A percentile compares a stretch with the other conserved stretches of the same genome.
Evolutionary conservation across 768 basidiomycete species (phyloP).

Genomic region (Macrolepiota albuminosa): DNA sequence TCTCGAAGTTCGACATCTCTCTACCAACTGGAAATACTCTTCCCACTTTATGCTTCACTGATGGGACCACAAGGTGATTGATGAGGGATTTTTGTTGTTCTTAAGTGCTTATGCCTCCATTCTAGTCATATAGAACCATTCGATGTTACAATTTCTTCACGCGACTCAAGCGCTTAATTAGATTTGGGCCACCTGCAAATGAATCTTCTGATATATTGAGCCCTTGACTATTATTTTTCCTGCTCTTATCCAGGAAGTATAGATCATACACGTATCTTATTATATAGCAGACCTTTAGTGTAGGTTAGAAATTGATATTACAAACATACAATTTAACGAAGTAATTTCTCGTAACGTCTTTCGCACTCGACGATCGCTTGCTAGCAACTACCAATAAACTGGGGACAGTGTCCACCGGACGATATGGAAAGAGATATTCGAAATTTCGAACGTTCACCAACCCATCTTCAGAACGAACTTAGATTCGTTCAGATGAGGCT

Average conservation of each 20-base stretch:
- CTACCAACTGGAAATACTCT: slow-evolving; percentile 12
- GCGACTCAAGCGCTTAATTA: not conserved
- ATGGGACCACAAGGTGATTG: slow-evolving; percentile 27
- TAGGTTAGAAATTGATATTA: not conserved
- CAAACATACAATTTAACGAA: not conserved
- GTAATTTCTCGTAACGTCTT: not conserved
- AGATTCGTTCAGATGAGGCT: not conserved
- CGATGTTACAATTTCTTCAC: slow-evolving; percentile 14
- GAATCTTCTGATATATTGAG: not conserved
- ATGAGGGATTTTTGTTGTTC: not conserved
- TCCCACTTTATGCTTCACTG: slow-evolving; percentile 22
- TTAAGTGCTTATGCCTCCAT: not conserved
- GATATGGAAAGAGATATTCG: too few relatives aligned
- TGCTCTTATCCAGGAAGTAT: not conserved
- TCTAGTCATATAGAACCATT: slow-evolving; percentile 21
- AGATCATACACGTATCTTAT: not conserved
- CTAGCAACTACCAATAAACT: not conserved
- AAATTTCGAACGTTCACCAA: too few relatives aligned
- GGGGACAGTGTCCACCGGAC: too few relatives aligned
- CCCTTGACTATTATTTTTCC: not conserved
- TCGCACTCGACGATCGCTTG: not conserved
- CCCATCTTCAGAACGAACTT: too few relatives aligned
- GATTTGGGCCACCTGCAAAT: not conserved
- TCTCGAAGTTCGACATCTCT: slow-evolving; percentile 23
- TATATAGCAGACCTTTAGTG: too few relatives aligned